phyloP scores from a whole-genome alignment of 768 basidiomycete species.

The Tylopilus plumbeoviolaceoides region DNA sequence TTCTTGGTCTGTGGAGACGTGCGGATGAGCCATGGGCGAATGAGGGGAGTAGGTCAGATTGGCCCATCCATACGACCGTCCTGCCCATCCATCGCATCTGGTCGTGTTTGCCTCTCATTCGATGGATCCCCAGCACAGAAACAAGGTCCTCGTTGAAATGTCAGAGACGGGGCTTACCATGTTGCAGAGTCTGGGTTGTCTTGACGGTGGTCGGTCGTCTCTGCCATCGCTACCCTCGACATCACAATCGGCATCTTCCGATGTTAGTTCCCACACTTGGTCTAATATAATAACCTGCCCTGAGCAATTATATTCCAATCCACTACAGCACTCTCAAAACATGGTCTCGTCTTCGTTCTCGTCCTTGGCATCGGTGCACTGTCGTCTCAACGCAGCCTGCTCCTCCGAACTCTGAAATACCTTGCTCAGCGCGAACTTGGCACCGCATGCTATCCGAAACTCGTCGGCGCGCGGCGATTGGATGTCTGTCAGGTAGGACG shows the following conservation, averaged over 20 bases:
- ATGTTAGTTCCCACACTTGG: slow-evolving; percentile 16
- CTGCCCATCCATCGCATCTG: slow-evolving; percentile 7
- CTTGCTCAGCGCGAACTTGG: slow-evolving; percentile 57
- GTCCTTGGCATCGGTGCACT: slow-evolving; percentile 19
- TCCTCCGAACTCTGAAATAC: slow-evolving; percentile 60
- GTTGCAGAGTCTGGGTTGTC: slow-evolving; percentile 20
- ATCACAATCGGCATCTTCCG: slow-evolving; percentile 22
- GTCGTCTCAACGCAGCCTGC: slow-evolving; percentile 36
- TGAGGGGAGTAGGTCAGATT: background rate
- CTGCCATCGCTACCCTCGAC: slow-evolving; percentile 3
- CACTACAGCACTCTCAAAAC: slow-evolving; percentile 10
- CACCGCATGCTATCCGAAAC: slow-evolving; percentile 52
- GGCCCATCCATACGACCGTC: slow-evolving; percentile 6
- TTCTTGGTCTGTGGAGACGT: slow-evolving; percentile 77
- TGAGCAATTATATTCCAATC: slow-evolving; percentile 4
- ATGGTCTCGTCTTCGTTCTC: slow-evolving; percentile 21
- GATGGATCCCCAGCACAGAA: slow-evolving; percentile 1
- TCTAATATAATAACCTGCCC: slow-evolving; percentile 22
- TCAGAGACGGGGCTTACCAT: slow-evolving; percentile 27
- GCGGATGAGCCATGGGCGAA: slow-evolving; percentile 3
- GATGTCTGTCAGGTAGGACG: slow-evolving; percentile 47
- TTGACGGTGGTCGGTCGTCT: slow-evolving; percentile 20
- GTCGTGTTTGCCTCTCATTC: background rate
- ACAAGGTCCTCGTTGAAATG: background rate
- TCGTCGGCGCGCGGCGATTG: slow-evolving; percentile 55